These are phyloP conservation scores for Bromus sterilis DNA, from an alignment of 176 grass and related monocot species.

Conservation along the genomic window DNA sequence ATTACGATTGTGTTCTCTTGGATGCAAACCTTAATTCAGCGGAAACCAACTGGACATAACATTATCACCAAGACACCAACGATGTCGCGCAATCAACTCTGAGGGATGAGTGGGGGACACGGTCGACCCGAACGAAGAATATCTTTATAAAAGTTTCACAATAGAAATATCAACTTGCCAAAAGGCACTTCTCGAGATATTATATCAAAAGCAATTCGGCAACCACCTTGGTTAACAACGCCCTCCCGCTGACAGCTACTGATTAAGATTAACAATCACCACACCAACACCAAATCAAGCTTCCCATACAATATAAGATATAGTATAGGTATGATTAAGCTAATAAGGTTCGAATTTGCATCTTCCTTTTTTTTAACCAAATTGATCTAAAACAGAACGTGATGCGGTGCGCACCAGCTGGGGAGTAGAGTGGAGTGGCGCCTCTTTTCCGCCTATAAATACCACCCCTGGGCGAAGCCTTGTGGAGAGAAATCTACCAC, in stretches of 20 bases:
- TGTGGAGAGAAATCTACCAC: background rate
- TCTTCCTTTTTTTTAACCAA: background rate
- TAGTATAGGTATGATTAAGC: background rate
- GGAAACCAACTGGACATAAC: no score
- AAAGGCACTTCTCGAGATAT: background rate
- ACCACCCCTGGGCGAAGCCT: background rate
- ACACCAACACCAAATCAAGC: background rate
- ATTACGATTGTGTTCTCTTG: no score
- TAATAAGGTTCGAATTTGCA: slow-evolving; percentile 18
- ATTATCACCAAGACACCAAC: no score
- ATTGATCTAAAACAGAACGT: background rate
- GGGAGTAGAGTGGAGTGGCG: background rate
- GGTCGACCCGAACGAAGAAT: background rate
- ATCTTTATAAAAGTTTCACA: background rate
- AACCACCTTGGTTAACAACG: background rate
- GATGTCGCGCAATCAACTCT: no score
- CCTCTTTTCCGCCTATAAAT: slow-evolving; percentile 50
- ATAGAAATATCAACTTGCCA: background rate
- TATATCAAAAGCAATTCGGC: background rate
- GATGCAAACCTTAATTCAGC: no score
- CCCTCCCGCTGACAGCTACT: background rate
- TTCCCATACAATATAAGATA: background rate
- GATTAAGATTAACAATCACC: background rate
- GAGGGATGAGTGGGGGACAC: background rate
- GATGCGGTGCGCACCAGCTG: slow-evolving; percentile 13